A percentile compares a stretch with the other conserved stretches of the same genome.
These are phyloP conservation scores for Monosporascus sp. DNA, from an alignment of 2,329 filamentous ascomycete species.

Conservation along the genomic window DNA sequence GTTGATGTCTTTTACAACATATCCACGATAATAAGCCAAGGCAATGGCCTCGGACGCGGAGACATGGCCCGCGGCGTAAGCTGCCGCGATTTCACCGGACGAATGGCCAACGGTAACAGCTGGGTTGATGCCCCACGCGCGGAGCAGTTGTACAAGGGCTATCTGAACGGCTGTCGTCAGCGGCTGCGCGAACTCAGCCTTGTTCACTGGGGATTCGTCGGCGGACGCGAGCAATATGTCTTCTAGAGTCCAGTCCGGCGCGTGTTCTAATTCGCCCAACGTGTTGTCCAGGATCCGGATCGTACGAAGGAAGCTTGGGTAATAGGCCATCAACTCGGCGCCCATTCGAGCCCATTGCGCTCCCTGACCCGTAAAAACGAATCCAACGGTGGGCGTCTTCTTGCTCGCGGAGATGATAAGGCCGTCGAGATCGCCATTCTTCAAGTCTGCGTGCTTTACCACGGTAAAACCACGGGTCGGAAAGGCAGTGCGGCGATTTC, in stretches of 20 bases:
- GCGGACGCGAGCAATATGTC: too few relatives aligned
- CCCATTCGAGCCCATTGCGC: slow-evolving; percentile 17
- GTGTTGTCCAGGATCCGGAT: slow-evolving; percentile 9
- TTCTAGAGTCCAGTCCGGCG: slow-evolving; percentile 6
- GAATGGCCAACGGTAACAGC: slow-evolving; percentile 23
- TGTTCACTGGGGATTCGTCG: too few relatives aligned
- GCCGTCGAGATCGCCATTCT: not conserved
- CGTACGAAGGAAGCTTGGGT: slow-evolving; percentile 6
- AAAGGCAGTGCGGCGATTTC: slow-evolving; percentile 7
- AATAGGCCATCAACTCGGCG: slow-evolving; percentile 7
- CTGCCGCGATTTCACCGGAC: slow-evolving; percentile 36
- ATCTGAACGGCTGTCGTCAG: too few relatives aligned
- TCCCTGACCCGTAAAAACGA: slow-evolving; percentile 25
- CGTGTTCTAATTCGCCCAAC: slow-evolving; percentile 7
- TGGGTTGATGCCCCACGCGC: not conserved
- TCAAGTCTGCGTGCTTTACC: not conserved
- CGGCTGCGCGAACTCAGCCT: too few relatives aligned
- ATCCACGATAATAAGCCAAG: slow-evolving; percentile 36
- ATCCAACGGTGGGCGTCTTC: slow-evolving; percentile 1
- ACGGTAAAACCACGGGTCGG: slow-evolving; percentile 3
- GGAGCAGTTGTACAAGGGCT: too few relatives aligned
- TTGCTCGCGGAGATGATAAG: not conserved
- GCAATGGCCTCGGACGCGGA: slow-evolving; percentile 35
- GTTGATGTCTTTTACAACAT: slow-evolving; percentile 28
- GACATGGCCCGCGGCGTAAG: slow-evolving; percentile 39